Base-by-base conservation (phyloP, 2,329 filamentous ascomycete species). In the Fusarium veterinarium region DNA sequence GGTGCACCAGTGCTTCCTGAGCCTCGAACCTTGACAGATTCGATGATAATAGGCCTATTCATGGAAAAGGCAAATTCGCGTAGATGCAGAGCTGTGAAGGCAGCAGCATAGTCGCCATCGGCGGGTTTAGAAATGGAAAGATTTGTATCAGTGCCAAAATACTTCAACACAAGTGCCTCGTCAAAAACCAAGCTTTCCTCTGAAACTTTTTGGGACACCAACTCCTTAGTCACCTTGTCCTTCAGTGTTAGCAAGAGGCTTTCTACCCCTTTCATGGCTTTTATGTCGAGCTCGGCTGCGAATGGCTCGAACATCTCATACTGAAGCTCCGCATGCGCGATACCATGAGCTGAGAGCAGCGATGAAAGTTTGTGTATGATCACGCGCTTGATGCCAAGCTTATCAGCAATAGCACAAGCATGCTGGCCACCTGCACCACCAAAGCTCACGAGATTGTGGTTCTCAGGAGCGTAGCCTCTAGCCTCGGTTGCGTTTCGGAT, bases 401-500 rank as follows among this genome's bases (percentile, higher is more conserved):
- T 79, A 13, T 79, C 75, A 1, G 83, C 84, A 42, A 86, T 84
- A 1, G 79, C 78, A 28, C 80, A 83, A 0, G 84, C 84, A 63
- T 86, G 84, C 58, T 94, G 63, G 51, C 92, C 92, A 63, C 93
- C 92, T 9, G 93, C 93, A 70, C 93, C 92, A 30, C 92, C 92
- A 78, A 95, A 82, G 28, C 74, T 76, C n/a, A 79, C 80, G 10
- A 82, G 76, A 30, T 80, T 73, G 42, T 82, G 80, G 13, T 76
- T 76, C 35, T 75, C 77, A 0, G 79, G 77, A 13, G 77, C 79
- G 46, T 77, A 80, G 13, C 78, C 79, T 23, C 79, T 71, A 8
- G 91, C 92, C 80, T 94, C 92, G 2, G 72, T 94, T 52, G 93
- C 82, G 42, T 91, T 93, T 49, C 93, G 87, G 67, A 95, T 95